Conservation (phyloP, 73 alveolate species). For the Paramecium tetraurelia region DNA sequence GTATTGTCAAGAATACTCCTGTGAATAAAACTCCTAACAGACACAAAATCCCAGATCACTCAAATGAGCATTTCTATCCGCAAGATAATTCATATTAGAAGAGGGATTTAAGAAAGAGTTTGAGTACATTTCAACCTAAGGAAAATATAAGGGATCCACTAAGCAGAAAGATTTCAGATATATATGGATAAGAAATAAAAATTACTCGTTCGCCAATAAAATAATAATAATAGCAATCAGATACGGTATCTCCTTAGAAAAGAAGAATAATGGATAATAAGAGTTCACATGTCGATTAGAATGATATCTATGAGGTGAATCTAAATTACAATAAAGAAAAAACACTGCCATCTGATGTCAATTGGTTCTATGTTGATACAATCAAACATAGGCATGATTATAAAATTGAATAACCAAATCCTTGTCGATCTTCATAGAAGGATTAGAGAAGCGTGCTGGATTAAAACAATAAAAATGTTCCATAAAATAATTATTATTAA, state of each 20-base stretch:
- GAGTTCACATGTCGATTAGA: not conserved
- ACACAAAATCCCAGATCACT: slow-evolving; percentile 17
- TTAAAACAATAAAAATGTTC: not conserved
- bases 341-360: not conserved
- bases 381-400: slow-evolving; percentile 14
- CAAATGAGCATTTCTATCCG: slow-evolving; percentile 8
- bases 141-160: not conserved
- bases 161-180: not conserved
- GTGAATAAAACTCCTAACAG: slow-evolving; percentile 6
- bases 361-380: slow-evolving; percentile 37
- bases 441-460: slow-evolving; percentile 22
- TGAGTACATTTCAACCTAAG: not conserved
- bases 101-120: not conserved
- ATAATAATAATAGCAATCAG: not conserved
- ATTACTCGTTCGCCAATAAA: not conserved
- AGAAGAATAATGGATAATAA: slow-evolving; percentile 12
- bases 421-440: not conserved
- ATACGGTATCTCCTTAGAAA: not conserved
- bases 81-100: not conserved
- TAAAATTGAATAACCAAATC: not conserved
- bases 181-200: not conserved
- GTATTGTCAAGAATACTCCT: not conserved
- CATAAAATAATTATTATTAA: not conserved
- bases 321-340: not conserved
- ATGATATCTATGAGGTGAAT: not conserved